Evolutionary conservation across 495 filamentous ascomycete genomes (phyloP), one percentile per base, ranked within the genome.

Genomic region (Annulohypoxylon stygium): DNA sequence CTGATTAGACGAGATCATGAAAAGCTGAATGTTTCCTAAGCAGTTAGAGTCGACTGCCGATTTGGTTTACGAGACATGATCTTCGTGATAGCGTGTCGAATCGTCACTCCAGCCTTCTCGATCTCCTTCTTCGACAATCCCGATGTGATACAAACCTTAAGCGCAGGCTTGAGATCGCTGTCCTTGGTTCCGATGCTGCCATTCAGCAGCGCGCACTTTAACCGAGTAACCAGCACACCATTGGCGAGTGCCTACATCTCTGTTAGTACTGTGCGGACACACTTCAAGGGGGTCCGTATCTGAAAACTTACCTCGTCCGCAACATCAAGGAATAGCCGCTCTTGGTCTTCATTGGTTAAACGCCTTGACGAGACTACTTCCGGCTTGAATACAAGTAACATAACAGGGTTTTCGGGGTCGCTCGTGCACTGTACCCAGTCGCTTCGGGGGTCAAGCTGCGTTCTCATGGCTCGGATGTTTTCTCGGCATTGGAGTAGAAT

Each of bases 41-140:
- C 70, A 61, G 65, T 68, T 20, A 76, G 66, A 41, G 75, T 67
- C 12, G 69, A 66, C 26, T 74, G 73, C n/a, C 74, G 82, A 55
- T 80, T 86, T 16, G 82, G 80, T 77, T 85, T 86, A 41, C 83
- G 78, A 11, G 85, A 87, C 80, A 90, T 85, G 58, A 98, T 90
- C 83, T 97, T 97, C 34, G 95, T 97, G 74, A 98, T 93, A 18
- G 95, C 96, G 82, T 98, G 95, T 59, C 97, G 87, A 66, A 98
- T 93, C 4, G 88, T 91, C 4, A 90, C 88, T 2, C 95, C 96
- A 2, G 96, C 93, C 82, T 94, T 95, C 83, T 99, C 96, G 50
- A 93, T 91, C 80, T 99, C 96, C 83, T 97, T 97, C 84, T 92
- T 94, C 37, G 92, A 91, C 73, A 98, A 85, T 9, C 93, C 96